Conservation (phyloP, 1,284 basidiomycete species). For the Blastosporella zonata region DNA sequence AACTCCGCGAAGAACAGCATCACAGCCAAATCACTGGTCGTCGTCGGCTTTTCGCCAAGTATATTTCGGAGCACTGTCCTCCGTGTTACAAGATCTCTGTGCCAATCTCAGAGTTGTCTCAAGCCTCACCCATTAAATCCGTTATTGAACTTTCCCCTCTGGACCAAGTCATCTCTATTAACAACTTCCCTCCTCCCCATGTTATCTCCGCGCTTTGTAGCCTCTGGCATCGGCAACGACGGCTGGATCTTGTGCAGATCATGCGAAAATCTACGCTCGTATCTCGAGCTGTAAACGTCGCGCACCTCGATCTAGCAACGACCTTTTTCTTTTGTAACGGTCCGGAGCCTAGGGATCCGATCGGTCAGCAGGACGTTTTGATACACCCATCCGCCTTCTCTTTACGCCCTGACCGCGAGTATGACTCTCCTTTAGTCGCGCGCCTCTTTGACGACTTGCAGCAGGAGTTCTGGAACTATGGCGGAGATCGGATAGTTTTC, state of each 20-base stretch:
- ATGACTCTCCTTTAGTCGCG: conserved; percentile 11
- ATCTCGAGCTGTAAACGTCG: conserved; percentile 1
- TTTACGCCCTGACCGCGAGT: conserved; percentile 9
- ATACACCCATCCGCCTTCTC: conserved; percentile 19
- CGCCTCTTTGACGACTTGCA: conserved; percentile 23
- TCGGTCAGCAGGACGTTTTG: conserved; percentile 19
- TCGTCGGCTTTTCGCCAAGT: conserved; percentile 19
- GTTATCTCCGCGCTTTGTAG: conserved; percentile 13
- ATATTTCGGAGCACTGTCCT: conserved; percentile 14
- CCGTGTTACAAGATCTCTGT: conserved; percentile 12
- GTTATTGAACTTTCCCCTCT: conserved; percentile 20
- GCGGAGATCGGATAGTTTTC: conserved; percentile 19
- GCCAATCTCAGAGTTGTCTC: conserved; percentile 22
- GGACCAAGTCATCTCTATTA: conserved; percentile 13
- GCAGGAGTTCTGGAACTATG: conserved; percentile 23
- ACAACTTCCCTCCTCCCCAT: conserved; percentile 15
- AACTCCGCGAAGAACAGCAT: conserved; percentile 20
- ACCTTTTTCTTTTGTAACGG: conserved; percentile 23
- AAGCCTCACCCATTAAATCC: conserved; percentile 16
- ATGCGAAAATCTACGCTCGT: conserved; percentile 17
- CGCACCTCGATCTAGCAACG: conserved; percentile 22
- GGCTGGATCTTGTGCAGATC: conserved; percentile 17
- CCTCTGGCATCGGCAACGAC: conserved; percentile 15
- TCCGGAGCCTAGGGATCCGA: conserved; percentile 17
- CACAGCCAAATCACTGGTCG: conserved; percentile 18